These are phyloP conservation scores for Nicotiana rustica DNA, from an alignment of 305 asterid genomes.

Conservation along the genomic window DNA sequence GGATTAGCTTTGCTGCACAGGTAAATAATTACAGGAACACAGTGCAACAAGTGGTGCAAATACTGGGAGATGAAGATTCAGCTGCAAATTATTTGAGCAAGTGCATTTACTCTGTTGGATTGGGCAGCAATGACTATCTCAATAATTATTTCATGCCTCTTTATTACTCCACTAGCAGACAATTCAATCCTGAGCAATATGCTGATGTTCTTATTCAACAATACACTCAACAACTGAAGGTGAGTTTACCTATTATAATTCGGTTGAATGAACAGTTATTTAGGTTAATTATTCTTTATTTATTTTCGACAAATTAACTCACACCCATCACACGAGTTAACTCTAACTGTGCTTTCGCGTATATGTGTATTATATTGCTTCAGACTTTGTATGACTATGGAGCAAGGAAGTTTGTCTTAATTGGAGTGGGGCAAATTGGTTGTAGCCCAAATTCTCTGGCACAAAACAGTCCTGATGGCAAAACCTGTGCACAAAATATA, in stretches of 20 bases:
- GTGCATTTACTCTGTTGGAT: slow-evolving; percentile 64
- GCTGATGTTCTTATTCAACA: slow-evolving; percentile 67
- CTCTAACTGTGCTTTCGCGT: neutral
- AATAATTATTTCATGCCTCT: slow-evolving; percentile 85
- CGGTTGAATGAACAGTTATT: no score
- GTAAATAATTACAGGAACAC: slow-evolving; percentile 54
- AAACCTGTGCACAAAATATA: slow-evolving; percentile 46
- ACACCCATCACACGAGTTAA: no score
- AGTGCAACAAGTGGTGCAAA: slow-evolving; percentile 45
- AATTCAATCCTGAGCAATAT: slow-evolving; percentile 62
- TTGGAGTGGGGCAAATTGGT: slow-evolving; percentile 58
- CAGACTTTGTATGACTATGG: slow-evolving; percentile 58
- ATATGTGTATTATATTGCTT: neutral
- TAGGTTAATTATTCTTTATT: no score
- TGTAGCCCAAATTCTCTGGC: slow-evolving; percentile 61
- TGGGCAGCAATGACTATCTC: slow-evolving; percentile 90
- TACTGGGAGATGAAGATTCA: slow-evolving; percentile 44
- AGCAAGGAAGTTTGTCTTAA: slow-evolving; percentile 60
- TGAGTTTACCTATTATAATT: neutral
- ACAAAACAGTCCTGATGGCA: slow-evolving; percentile 55
- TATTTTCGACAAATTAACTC: no score
- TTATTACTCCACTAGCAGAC: slow-evolving; percentile 41
- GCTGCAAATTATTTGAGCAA: slow-evolving; percentile 49
- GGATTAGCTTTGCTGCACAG: slow-evolving; percentile 48
- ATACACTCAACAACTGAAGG: slow-evolving; percentile 53